These are phyloP conservation scores for Bothriochloa decipiens DNA, from an alignment of 176 grass and related monocot genomes.

Conservation along the genomic window DNA sequence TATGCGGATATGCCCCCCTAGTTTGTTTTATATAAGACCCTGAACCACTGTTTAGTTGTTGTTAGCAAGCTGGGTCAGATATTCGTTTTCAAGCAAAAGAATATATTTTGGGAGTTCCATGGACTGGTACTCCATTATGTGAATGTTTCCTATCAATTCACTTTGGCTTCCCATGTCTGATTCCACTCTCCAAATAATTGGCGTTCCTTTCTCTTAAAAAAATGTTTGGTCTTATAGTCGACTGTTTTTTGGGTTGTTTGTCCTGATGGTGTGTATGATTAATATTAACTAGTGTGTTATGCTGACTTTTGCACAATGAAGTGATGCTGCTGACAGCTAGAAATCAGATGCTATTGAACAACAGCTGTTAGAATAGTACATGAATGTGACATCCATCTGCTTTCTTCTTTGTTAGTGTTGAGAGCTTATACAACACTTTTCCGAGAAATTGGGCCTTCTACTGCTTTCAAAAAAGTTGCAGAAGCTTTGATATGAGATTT, in stretches of 20 bases:
- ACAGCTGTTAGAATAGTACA: background rate
- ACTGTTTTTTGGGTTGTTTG: background rate
- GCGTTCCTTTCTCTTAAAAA: slow-evolving; percentile 17
- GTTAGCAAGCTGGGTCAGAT: background rate
- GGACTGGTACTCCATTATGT: background rate
- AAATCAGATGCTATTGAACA: slow-evolving; percentile 12
- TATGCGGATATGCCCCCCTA: background rate
- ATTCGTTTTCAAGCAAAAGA: background rate
- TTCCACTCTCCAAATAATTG: background rate
- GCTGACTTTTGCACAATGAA: background rate
- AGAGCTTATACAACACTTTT: slow-evolving; percentile 11
- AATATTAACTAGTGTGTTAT: slow-evolving; percentile 10
- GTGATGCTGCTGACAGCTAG: slow-evolving; percentile 29
- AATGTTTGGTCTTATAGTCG: background rate
- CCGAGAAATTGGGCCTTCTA: slow-evolving; percentile 1
- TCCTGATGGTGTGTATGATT: background rate
- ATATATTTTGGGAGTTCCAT: background rate
- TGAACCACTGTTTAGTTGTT: background rate
- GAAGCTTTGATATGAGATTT: background rate
- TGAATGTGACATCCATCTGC: slow-evolving; percentile 27
- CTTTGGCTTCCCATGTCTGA: slow-evolving; percentile 29
- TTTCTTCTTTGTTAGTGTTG: slow-evolving; percentile 30
- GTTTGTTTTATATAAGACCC: background rate
- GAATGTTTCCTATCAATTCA: slow-evolving; percentile 9
- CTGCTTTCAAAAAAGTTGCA: background rate